A percentile compares a stretch with the other conserved stretches of the same genome.
phyloP scores from a whole-genome alignment of 306 rosid genomes.

The Glycine tomentella region DNA sequence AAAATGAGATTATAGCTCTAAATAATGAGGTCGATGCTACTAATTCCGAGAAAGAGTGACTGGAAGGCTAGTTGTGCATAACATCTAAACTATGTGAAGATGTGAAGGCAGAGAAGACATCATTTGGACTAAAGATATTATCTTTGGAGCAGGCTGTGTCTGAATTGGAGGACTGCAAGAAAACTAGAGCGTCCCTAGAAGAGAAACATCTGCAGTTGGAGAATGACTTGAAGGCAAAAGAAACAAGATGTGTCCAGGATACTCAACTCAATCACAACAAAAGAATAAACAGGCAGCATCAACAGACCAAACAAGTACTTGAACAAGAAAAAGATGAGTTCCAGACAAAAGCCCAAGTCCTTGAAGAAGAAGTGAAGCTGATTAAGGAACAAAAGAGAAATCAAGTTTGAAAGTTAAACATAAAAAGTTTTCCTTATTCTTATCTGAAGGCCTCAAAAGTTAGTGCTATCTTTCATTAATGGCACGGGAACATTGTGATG shows the following conservation, averaged over 20 bases:
- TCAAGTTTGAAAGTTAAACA: constrained; percentile 47
- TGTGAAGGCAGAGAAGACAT: constrained; percentile 55
- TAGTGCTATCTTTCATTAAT: constrained; percentile 47
- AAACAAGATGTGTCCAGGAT: too few species aligned
- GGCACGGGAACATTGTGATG: constrained; percentile 41
- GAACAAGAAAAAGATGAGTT: constrained; percentile 60
- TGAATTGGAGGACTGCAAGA: constrained; percentile 60
- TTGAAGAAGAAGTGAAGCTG: constrained; percentile 60
- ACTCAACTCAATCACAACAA: constrained; percentile 54
- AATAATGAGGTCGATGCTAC: constrained; percentile 53
- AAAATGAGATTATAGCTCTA: constrained; percentile 55
- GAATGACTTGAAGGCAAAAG: too few species aligned
- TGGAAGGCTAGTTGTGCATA: constrained; percentile 54
- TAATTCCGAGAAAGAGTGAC: constrained; percentile 56
- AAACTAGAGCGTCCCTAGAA: constrained; percentile 55
- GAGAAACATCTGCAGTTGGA: constrained; percentile 64
- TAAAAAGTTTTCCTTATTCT: constrained; percentile 54
- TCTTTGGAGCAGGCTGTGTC: constrained; percentile 52
- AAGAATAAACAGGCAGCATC: constrained; percentile 56
- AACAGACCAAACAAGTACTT: constrained; percentile 55
- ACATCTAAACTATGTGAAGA: constrained; percentile 61
- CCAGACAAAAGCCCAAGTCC: constrained; percentile 52
- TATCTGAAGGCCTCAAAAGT: constrained; percentile 68
- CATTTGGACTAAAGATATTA: constrained; percentile 49
- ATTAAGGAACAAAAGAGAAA: constrained; percentile 61